Percentiles rank a stretch among this genome's conserved stretches.
Evolutionary conservation across 305 asterid genomes (phyloP).

Genomic region (Coffea humblotiana): DNA sequence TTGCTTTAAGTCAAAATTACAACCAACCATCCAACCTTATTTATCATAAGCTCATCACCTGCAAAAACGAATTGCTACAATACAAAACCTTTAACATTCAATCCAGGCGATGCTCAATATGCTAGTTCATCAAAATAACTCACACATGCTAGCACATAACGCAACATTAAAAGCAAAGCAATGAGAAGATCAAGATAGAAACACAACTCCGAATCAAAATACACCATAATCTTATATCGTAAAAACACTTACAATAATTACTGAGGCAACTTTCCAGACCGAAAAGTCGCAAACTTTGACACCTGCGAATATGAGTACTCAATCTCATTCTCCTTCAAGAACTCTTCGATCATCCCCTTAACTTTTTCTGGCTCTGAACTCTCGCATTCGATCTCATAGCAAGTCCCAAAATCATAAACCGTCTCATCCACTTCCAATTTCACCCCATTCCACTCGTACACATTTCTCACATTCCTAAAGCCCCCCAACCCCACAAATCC

Average conservation of each 20-base stretch:
- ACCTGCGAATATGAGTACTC: conserved; percentile 59
- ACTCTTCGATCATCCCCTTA: conserved; percentile 60
- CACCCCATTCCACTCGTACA: conserved; percentile 77
- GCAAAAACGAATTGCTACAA: too few relatives aligned
- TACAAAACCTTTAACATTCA: background rate
- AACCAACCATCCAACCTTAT: background rate
- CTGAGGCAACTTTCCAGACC: conserved; percentile 70
- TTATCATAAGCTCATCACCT: background rate
- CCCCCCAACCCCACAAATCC: conserved; percentile 77
- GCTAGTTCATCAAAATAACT: background rate
- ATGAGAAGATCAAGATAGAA: background rate
- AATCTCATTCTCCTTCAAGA: conserved; percentile 68
- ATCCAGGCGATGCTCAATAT: background rate
- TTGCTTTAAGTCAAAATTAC: background rate
- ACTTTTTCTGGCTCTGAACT: conserved; percentile 78
- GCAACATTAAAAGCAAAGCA: background rate
- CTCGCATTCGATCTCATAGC: conserved; percentile 90
- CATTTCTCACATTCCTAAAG: conserved; percentile 74
- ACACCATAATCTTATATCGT: background rate
- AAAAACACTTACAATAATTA: conserved; percentile 35
- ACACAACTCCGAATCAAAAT: background rate
- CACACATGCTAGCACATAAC: background rate
- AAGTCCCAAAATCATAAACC: conserved; percentile 73
- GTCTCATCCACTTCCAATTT: conserved; percentile 86
- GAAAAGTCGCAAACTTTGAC: conserved; percentile 83